phyloP scores from a whole-genome alignment of 345 rosid species.

The Cardamine occulta region DNA sequence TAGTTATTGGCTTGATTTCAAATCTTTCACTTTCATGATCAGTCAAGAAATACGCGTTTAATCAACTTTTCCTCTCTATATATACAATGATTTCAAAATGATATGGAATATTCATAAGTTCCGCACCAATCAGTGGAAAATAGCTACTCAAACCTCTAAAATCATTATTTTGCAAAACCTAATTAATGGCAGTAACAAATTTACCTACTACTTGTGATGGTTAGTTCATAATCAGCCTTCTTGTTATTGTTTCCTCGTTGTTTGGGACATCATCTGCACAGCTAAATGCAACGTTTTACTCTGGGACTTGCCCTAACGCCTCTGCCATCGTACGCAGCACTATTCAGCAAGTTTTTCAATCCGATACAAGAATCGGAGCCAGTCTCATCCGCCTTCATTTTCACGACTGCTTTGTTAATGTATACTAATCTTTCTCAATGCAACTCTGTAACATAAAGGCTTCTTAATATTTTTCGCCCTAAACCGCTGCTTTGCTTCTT shows the following conservation, averaged over 20 bases:
- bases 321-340: constrained; percentile 54
- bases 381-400: constrained; percentile 84
- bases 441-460: not conserved
- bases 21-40: constrained; percentile 29
- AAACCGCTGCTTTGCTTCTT: not conserved
- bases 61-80: not conserved
- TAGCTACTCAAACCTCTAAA: not conserved
- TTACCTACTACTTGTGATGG: constrained; percentile 9
- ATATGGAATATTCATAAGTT: not conserved
- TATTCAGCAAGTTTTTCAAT: constrained; percentile 60
- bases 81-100: constrained; percentile 14
- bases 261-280: constrained; percentile 45
- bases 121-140: constrained; percentile 10
- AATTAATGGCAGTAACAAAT: constrained; percentile 30
- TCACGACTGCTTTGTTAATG: constrained; percentile 85
- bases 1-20: not conserved
- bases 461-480: not conserved
- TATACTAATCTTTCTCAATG: constrained; percentile 23
- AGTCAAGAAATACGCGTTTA: constrained; percentile 30
- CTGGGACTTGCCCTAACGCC: constrained; percentile 64
- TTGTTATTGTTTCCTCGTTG: constrained; percentile 23
- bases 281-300: constrained; percentile 60
- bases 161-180: not conserved
- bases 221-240: constrained; percentile 22
- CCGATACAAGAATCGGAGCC: constrained; percentile 71